Evolutionary conservation across 148 eudicot genomes (phyloP).

Genomic region (Vaccinium darrowii): DNA sequence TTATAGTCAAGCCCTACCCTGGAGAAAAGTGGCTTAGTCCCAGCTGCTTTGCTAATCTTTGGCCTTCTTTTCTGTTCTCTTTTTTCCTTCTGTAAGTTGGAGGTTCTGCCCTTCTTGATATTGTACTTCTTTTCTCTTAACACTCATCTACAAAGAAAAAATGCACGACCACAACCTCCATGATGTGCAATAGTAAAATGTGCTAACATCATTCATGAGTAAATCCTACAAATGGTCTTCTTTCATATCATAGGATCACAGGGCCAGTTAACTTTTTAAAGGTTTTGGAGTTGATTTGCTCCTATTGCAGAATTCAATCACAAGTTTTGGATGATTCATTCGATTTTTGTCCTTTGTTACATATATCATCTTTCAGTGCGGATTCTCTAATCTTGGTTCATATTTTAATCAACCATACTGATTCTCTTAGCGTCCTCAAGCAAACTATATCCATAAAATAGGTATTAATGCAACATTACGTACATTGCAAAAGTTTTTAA

Average conservation of each 20-base stretch:
- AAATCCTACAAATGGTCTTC: neutral
- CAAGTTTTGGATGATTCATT: neutral
- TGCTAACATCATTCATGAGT: neutral
- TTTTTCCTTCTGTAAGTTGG: neutral
- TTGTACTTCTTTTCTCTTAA: neutral
- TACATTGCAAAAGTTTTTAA: neutral
- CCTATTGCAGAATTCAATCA: neutral
- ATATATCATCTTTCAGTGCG: neutral
- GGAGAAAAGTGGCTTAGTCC: neutral
- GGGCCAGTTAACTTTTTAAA: neutral
- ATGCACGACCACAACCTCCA: neutral
- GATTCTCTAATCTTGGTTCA: neutral
- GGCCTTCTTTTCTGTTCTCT: neutral
- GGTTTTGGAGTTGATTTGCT: neutral
- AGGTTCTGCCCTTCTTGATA: neutral
- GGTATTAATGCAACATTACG: neutral
- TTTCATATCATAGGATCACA: neutral
- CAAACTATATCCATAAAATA: neutral
- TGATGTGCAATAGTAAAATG: neutral
- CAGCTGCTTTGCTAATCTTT: neutral
- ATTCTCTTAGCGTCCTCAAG: slow-evolving; percentile 4
- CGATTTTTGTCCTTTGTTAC: neutral
- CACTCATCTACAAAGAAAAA: too few species aligned
- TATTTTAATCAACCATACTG: neutral
- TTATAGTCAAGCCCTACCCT: neutral